phyloP scores from a whole-genome alignment of 805 yeast species.

The Suhomyces vadensis region DNA sequence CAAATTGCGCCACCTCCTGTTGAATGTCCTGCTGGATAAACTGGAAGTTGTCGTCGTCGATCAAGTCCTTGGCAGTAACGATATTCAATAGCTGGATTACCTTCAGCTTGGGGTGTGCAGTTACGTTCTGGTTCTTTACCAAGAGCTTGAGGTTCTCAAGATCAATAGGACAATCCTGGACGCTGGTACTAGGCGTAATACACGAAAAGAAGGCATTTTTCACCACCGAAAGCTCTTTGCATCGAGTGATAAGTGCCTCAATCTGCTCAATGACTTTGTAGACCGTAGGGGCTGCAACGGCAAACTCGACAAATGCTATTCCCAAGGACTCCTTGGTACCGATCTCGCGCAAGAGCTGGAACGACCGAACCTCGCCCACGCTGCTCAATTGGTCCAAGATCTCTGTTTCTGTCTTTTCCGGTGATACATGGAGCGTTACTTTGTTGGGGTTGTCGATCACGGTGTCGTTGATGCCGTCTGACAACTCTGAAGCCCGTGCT shows the following conservation, averaged over 20 bases:
- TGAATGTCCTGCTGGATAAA: conserved; percentile 55
- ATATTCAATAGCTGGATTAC: conserved; percentile 69
- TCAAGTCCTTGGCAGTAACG: conserved; percentile 63
- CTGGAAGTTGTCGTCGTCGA: conserved; percentile 47
- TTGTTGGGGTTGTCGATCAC: conserved; percentile 49
- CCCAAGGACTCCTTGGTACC: conserved; percentile 56
- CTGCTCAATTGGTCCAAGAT: conserved; percentile 42
- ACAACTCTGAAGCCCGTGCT: conserved; percentile 18
- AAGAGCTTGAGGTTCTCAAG: conserved; percentile 39
- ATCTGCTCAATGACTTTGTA: conserved; percentile 15
- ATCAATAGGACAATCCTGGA: conserved; percentile 39
- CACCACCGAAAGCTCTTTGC: conserved; percentile 18
- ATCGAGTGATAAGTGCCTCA: conserved; percentile 15
- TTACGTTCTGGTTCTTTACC: conserved; percentile 37
- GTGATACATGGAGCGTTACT: conserved; percentile 47
- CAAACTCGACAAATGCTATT: conserved; percentile 54
- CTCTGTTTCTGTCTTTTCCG: conserved; percentile 46
- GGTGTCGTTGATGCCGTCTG: conserved; percentile 25
- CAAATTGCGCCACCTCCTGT: conserved; percentile 50
- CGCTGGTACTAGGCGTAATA: conserved; percentile 30
- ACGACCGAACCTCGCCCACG: conserved; percentile 41
- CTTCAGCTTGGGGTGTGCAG: conserved; percentile 42
- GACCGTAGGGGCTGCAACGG: conserved; percentile 19
- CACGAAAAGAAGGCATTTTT: conserved; percentile 35
- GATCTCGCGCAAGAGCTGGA: conserved; percentile 48